These are phyloP conservation scores for Polygonum maritimum DNA, from an alignment of 148 eudicot species.

Conservation along the genomic window DNA sequence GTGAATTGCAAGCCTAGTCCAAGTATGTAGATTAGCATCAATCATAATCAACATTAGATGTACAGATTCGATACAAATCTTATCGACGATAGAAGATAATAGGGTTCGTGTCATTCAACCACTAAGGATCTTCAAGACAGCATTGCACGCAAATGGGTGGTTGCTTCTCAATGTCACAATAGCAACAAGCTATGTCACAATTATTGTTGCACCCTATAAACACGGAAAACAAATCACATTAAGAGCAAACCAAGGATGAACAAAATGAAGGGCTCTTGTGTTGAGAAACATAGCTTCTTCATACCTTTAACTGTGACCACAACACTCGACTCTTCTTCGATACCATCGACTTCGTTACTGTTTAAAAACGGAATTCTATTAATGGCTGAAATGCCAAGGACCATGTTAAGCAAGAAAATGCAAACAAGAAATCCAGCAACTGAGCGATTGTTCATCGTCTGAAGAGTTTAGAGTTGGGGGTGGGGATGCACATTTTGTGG, in stretches of 20 bases:
- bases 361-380: neutral
- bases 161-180: constrained; percentile 42
- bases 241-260: neutral
- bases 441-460: neutral
- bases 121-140: constrained; percentile 34
- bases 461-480: neutral
- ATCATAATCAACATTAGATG: neutral
- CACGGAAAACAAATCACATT: neutral
- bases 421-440: neutral
- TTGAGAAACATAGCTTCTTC: neutral
- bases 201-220: constrained; percentile 48
- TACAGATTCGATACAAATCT: neutral
- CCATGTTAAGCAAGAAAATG: neutral
- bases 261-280: neutral
- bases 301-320: neutral
- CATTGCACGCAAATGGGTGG: constrained; percentile 55
- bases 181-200: constrained; percentile 57
- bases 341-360: neutral
- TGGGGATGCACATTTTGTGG: neutral
- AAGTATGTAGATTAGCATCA: neutral
- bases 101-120: neutral
- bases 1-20: too few species aligned
- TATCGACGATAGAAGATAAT: neutral
- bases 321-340: neutral
- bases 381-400: neutral